Evolutionary conservation across 2,329 filamentous ascomycete genomes (phyloP), one percentile per base, ranked within the genome.

Genomic region (Dothideomycetes sp.): DNA sequence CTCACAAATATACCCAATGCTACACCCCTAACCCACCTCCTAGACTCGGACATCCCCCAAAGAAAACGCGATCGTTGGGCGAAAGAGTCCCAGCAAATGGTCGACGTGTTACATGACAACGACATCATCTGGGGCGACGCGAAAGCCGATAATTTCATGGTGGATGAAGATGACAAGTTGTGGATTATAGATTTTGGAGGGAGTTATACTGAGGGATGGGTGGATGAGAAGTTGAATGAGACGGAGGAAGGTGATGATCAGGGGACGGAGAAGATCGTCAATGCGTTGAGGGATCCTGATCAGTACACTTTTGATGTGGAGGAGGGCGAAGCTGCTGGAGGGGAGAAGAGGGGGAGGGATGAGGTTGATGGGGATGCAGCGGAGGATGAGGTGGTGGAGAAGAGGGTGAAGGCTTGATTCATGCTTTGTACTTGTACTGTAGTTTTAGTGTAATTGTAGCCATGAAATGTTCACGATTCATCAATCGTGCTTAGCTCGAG

Each of bases 71-170:
- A 50, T 24, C 36, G 47, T 19, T 60, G 58, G 58, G 54, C 57
- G 2, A 41, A 44, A 5, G 55, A 58, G 23, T 47, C 51, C 4
- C 30, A 33, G n/a, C 18, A 9, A 8, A 33, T 34, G 23, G 18
- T 41, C 9, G 12, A 34, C 2, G n/a, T 29, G 3, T 19, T 41
- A 11, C 61, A 64, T 43, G 49, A 54, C 20, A 41, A 56, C 23
- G 46, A 49, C 11, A 55, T 64, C 16, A 46, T 61, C 2, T 64
- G 60, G 60, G 61, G 61, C 11, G 61, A 64, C 36, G 60, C 57
- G 2, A 63, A 64, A 47, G 56, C 60, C 5, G 60, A 62, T 41
- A 64, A 64, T 31, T 60, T 64, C 50, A 47, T 64, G 50, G 57
- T 63, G 2, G 38, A 41, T n/a, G 27, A 33, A 13, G 25, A 41